Percentiles rank a stretch among this genome's conserved stretches.
These are phyloP conservation scores for Coemansia sp. DNA, from an alignment of 192 early-diverging fungal genomes.

Conservation along the genomic window DNA sequence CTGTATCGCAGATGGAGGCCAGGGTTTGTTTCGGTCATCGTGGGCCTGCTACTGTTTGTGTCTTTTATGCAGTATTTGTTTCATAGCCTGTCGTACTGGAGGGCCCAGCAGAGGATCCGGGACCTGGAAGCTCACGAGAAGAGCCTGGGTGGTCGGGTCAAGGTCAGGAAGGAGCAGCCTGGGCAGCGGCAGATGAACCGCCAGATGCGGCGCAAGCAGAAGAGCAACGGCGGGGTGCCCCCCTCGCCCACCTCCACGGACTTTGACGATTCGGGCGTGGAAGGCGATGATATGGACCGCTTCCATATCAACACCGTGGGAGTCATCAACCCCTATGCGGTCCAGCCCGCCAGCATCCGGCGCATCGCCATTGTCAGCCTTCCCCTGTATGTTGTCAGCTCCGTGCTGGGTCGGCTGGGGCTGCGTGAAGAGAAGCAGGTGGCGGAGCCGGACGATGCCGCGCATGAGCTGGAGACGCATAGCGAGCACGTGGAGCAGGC, in stretches of 20 bases:
- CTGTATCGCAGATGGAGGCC: slow-evolving; percentile 71
- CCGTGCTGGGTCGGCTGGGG: slow-evolving; percentile 16
- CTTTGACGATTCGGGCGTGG: slow-evolving; percentile 37
- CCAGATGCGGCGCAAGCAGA: slow-evolving; percentile 17
- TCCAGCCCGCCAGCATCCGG: slow-evolving; percentile 30
- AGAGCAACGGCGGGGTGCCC: slow-evolving; percentile 6
- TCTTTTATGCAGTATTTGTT: slow-evolving; percentile 67
- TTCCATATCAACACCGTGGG: slow-evolving; percentile 43
- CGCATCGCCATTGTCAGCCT: slow-evolving; percentile 36
- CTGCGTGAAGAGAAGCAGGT: slow-evolving; percentile 2
- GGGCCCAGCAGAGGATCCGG: slow-evolving; percentile 59
- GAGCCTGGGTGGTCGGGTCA: slow-evolving; percentile 13
- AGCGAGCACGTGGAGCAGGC: slow-evolving; percentile 5
- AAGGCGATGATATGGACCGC: slow-evolving; percentile 29
- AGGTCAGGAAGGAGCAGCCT: slow-evolving; percentile 8
- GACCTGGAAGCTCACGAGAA: slow-evolving; percentile 27
- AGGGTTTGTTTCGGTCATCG: slow-evolving; percentile 59
- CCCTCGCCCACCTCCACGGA: slow-evolving; percentile 6
- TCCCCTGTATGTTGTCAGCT: slow-evolving; percentile 12
- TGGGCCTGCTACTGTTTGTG: slow-evolving; percentile 56
- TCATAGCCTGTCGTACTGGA: slow-evolving; percentile 57
- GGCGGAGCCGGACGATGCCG: slow-evolving; percentile 4
- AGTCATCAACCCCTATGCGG: slow-evolving; percentile 50
- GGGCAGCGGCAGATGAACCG: slow-evolving; percentile 14
- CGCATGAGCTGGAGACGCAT: background rate